phyloP scores from a whole-genome alignment of 495 filamentous ascomycete species.

The Penicillium bovifimosum region DNA sequence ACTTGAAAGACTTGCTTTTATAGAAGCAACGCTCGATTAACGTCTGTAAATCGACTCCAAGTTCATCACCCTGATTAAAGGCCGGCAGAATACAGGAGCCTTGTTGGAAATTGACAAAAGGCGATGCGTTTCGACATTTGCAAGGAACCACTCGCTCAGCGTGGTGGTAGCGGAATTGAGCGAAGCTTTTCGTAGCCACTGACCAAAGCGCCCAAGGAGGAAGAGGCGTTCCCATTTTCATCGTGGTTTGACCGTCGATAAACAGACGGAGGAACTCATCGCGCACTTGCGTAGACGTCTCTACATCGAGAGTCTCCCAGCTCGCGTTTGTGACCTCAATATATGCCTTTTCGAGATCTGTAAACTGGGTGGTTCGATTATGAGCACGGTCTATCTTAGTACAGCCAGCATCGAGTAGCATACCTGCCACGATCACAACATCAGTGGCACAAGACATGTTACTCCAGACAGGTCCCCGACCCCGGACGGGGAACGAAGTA shows the following conservation, averaged over 20 bases:
- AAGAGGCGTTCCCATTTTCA: constrained; percentile 4
- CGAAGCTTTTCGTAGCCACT: constrained; percentile 18
- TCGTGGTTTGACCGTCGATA: neutral
- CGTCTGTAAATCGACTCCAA: constrained; percentile 12
- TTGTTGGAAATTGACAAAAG: neutral
- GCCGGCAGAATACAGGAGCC: constrained; percentile 6
- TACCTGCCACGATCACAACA: constrained; percentile 29
- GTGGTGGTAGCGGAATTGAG: constrained; percentile 22
- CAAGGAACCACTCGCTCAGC: constrained; percentile 6
- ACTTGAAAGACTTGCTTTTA: neutral
- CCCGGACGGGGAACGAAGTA: constrained; percentile 20
- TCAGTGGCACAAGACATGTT: constrained; percentile 27
- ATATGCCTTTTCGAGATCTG: constrained; percentile 23
- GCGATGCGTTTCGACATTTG: neutral
- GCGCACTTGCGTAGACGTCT: constrained; percentile 13
- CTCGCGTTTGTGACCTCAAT: constrained; percentile 30
- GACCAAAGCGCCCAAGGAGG: constrained; percentile 22
- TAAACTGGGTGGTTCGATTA: constrained; percentile 11
- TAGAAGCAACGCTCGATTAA: constrained; percentile 13
- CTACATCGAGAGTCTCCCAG: constrained; percentile 26
- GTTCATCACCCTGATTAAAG: neutral
- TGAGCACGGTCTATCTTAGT: constrained; percentile 31
- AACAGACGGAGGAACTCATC: constrained; percentile 18
- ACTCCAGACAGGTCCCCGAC: constrained; percentile 26
- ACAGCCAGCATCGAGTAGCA: constrained; percentile 34